A percentile compares a stretch with the other conserved stretches of the same genome.
Evolutionary conservation across 441 rosid genomes (phyloP).

Genomic region (Arabidopsis hybrid): DNA sequence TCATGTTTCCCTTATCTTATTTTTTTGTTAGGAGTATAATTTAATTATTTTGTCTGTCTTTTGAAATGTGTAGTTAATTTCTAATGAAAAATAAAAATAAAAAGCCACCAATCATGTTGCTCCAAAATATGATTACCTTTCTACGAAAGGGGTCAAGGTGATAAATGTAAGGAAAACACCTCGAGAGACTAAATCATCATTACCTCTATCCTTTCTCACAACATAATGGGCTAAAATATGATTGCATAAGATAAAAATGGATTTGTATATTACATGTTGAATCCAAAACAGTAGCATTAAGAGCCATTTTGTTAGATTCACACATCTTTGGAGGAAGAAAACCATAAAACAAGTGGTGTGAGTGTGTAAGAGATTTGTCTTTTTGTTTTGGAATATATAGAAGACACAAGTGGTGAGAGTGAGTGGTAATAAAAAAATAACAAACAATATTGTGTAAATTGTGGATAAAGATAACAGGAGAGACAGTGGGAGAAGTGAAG

Average conservation of each 20-base stretch:
- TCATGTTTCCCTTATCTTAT: conserved; percentile 24
- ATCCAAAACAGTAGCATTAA: neutral
- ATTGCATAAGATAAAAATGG: conserved; percentile 31
- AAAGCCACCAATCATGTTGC: conserved; percentile 37
- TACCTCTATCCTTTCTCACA: conserved; percentile 34
- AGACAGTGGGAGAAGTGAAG: conserved; percentile 94
- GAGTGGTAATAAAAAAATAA: conserved; percentile 19
- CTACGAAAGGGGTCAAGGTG: conserved; percentile 38
- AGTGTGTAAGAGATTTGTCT: conserved; percentile 45
- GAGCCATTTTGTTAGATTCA: conserved; percentile 19
- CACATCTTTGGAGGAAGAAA: conserved; percentile 13
- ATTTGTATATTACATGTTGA: conserved; percentile 23
- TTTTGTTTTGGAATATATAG: conserved; percentile 40
- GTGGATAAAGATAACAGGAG: conserved; percentile 79
- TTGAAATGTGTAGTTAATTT: neutral
- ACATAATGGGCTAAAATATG: conserved; percentile 37
- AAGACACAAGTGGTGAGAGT: conserved; percentile 33
- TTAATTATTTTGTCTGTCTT: neutral
- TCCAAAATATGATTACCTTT: conserved; percentile 43
- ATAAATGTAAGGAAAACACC: conserved; percentile 36
- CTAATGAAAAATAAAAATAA: neutral
- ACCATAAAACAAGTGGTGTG: conserved; percentile 43
- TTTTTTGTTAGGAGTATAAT: neutral
- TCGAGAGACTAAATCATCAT: conserved; percentile 45
- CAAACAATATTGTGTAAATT: conserved; percentile 16